Evolutionary conservation across 306 rosid species (phyloP).

Genomic region (Ceratonia siliqua): DNA sequence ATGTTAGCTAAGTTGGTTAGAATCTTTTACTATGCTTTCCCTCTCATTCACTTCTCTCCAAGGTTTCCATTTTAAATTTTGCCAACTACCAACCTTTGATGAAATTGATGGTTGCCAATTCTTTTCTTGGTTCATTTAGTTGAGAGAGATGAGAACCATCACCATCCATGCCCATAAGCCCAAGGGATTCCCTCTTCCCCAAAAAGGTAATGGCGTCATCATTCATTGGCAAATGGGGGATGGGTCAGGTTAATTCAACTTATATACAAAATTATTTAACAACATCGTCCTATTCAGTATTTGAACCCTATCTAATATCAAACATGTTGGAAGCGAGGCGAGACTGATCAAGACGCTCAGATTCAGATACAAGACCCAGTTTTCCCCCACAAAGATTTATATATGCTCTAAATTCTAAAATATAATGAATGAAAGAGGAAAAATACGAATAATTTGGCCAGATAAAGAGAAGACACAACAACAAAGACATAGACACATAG

Average conservation of each 20-base stretch:
- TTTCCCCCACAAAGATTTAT: no score
- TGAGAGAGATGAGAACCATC: constrained; percentile 52
- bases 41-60: constrained; percentile 33
- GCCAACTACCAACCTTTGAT: constrained; percentile 26
- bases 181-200: constrained; percentile 57
- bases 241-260: constrained; percentile 42
- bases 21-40: constrained; percentile 45
- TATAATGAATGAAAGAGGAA: no score
- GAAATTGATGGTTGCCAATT: constrained; percentile 49
- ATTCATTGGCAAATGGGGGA: constrained; percentile 41
- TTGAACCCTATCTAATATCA: constrained; percentile 27
- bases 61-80: constrained; percentile 36
- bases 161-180: constrained; percentile 50
- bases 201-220: constrained; percentile 45
- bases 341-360: no score
- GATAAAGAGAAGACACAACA: no score
- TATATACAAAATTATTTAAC: constrained; percentile 41
- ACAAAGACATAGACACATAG: no score
- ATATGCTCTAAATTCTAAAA: no score
- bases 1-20: constrained; percentile 57
- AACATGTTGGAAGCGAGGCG: constrained; percentile 14
- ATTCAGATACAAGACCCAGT: no score
- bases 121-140: constrained; percentile 28
- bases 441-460: no score
- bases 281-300: constrained; percentile 27